Conservation (phyloP, 1,284 basidiomycete species). For the Boletus albobrunnescens region DNA sequence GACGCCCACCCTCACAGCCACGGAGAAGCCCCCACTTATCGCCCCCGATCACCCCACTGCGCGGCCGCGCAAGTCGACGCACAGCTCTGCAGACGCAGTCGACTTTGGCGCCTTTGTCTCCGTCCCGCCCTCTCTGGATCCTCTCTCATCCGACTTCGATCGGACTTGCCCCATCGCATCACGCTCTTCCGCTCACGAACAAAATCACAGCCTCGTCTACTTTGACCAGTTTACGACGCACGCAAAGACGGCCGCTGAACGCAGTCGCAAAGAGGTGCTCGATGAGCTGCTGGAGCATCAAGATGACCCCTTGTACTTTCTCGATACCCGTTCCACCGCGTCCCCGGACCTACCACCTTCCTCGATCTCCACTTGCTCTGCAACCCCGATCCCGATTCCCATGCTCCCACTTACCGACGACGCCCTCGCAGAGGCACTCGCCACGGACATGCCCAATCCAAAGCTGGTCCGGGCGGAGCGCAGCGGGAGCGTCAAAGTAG, state of each 20-base stretch:
- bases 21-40: neutral
- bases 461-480: constrained; percentile 7
- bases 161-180: too few relatives aligned
- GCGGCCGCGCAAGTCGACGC: constrained; percentile 11
- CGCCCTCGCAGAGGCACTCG: constrained; percentile 20
- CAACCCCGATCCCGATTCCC: neutral
- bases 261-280: constrained; percentile 49
- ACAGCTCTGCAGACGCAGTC: constrained; percentile 38
- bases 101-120: constrained; percentile 70
- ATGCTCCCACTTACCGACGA: constrained; percentile 11
- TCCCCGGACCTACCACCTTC: neutral
- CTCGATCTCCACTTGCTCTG: neutral
- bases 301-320: constrained; percentile 64
- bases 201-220: constrained; percentile 42
- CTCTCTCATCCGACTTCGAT: constrained; percentile 35
- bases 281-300: constrained; percentile 62
- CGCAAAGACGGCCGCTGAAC: constrained; percentile 50
- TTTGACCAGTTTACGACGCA: constrained; percentile 56
- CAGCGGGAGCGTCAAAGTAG: constrained; percentile 18
- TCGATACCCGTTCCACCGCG: constrained; percentile 13
- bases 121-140: constrained; percentile 56
- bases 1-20: constrained; percentile 30
- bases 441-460: constrained; percentile 16
- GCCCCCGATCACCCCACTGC: constrained; percentile 1
- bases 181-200: too few relatives aligned